These are phyloP conservation scores for Macrophomina phaseolina DNA, from an alignment of 2,329 filamentous ascomycete species.

Conservation along the genomic window DNA sequence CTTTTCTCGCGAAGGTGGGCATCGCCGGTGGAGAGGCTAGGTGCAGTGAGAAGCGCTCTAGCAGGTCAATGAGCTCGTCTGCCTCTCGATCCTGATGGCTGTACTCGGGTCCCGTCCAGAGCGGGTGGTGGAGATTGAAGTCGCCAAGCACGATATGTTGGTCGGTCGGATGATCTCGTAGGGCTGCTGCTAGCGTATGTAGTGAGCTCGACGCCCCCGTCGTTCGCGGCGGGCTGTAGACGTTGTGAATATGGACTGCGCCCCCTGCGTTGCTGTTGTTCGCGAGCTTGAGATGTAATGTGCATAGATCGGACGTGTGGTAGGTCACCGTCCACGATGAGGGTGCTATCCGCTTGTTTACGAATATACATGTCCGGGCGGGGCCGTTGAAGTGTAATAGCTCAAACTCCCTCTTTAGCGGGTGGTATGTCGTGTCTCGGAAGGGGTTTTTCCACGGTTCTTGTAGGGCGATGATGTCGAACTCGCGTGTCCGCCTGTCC, in stretches of 20 bases:
- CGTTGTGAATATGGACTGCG: constrained; percentile 30
- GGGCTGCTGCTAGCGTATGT: too few relatives aligned
- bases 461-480: constrained; percentile 34
- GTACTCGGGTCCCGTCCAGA: too few relatives aligned
- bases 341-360: constrained; percentile 35
- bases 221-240: constrained; percentile 32
- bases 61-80: too few relatives aligned
- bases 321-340: constrained; percentile 30
- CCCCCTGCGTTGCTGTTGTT: constrained; percentile 10
- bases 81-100: too few relatives aligned
- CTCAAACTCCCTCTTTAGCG: background rate
- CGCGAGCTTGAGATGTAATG: constrained; percentile 26
- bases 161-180: too few relatives aligned
- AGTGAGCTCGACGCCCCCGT: background rate
- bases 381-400: constrained; percentile 22
- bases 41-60: too few relatives aligned
- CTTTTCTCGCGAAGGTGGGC: too few relatives aligned
- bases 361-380: constrained; percentile 35
- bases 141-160: too few relatives aligned
- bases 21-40: too few relatives aligned
- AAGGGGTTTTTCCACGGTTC: constrained; percentile 35
- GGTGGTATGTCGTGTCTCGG: constrained; percentile 34
- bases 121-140: too few relatives aligned
- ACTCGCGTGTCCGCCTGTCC: constrained; percentile 32
- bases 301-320: constrained; percentile 32